Evolutionary conservation across 371 early-diverging fungal species (phyloP).

Genomic region (Mucor piriformis): DNA sequence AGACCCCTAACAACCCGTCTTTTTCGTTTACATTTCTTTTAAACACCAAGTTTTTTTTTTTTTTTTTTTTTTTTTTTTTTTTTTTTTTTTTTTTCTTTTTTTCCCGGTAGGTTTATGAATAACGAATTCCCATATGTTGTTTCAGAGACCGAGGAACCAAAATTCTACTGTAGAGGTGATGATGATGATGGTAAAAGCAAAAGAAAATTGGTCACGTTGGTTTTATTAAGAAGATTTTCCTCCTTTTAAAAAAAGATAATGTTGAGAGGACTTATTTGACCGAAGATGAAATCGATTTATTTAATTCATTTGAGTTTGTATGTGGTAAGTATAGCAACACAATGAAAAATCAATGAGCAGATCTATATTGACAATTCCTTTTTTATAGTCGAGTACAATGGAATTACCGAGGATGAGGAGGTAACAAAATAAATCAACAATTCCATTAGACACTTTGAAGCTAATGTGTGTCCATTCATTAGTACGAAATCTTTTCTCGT

Average conservation of each 20-base stretch:
- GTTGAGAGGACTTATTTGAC: neutral
- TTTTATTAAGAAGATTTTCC: neutral
- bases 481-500: slow-evolving; percentile 41
- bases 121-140: slow-evolving; percentile 40
- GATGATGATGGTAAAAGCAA: slow-evolving; percentile 9
- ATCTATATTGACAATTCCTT: neutral
- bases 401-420: slow-evolving; percentile 33
- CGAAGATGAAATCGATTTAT: slow-evolving; percentile 15
- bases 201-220: neutral
- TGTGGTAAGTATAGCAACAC: slow-evolving; percentile 29
- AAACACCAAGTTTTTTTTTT: neutral
- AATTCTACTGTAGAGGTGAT: slow-evolving; percentile 3
- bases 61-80: neutral
- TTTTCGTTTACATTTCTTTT: no score
- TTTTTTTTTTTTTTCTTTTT: neutral
- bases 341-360: neutral
- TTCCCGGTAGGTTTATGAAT: slow-evolving; percentile 35
- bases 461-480: neutral
- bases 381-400: slow-evolving; percentile 31
- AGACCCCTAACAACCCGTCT: no score
- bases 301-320: slow-evolving; percentile 26
- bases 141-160: slow-evolving; percentile 3
- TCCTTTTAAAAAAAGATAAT: neutral
- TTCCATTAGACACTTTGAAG: slow-evolving; percentile 7
- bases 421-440: slow-evolving; percentile 33